phyloP scores from a whole-genome alignment of 345 rosid species.

The Eucalyptus pauciflora region DNA sequence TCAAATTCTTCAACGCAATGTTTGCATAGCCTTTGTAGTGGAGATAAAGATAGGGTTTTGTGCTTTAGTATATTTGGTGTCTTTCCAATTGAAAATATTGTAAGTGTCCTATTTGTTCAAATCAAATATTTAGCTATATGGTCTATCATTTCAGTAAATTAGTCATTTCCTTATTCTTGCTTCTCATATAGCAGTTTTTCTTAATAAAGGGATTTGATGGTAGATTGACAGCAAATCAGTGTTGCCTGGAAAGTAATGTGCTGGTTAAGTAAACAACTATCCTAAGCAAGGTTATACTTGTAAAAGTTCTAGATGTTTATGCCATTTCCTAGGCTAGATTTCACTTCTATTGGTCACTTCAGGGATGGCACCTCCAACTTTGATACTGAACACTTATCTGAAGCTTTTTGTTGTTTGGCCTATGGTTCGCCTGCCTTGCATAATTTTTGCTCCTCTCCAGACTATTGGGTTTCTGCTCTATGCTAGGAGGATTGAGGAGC shows the following conservation, averaged over 20 bases:
- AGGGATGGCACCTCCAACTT: background rate
- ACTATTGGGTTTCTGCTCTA: background rate
- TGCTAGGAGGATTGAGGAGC: background rate
- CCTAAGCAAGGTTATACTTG: background rate
- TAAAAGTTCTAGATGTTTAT: background rate
- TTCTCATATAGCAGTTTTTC: background rate
- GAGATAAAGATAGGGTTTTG: background rate
- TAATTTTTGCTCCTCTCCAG: background rate
- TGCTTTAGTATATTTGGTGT: background rate
- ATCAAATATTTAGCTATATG: background rate
- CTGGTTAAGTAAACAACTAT: background rate
- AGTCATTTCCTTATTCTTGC: background rate
- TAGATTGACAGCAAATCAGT: background rate
- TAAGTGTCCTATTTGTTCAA: background rate
- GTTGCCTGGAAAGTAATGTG: background rate
- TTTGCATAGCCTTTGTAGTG: background rate
- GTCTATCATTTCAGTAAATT: rapidly evolving
- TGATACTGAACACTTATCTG: background rate
- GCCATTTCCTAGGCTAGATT: background rate
- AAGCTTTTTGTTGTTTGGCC: background rate
- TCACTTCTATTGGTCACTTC: background rate
- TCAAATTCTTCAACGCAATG: background rate
- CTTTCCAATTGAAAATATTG: background rate
- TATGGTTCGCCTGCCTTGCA: background rate
- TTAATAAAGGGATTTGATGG: background rate